Percentiles rank a stretch among this genome's conserved stretches.
Evolutionary conservation across 495 filamentous ascomycete species (phyloP).

Genomic region (Podospora conica): DNA sequence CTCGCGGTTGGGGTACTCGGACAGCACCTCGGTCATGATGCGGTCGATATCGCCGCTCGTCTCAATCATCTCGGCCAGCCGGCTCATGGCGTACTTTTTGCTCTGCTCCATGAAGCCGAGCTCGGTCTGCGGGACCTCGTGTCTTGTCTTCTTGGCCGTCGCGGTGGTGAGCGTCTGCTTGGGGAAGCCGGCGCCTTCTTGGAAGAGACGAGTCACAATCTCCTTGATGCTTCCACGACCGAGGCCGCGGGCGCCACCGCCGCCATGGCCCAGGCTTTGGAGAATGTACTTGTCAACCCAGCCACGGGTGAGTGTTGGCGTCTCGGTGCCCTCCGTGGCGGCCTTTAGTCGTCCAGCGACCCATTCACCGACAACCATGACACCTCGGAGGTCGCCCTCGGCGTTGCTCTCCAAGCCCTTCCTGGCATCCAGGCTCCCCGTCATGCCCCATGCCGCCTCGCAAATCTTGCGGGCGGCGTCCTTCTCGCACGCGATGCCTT

Average conservation of each 20-base stretch:
- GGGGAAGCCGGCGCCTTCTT: slow-evolving; percentile 79
- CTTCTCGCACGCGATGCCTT: slow-evolving; percentile 77
- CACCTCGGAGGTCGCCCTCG: slow-evolving; percentile 85
- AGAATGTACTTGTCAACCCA: slow-evolving; percentile 82
- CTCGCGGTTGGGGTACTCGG: slow-evolving; percentile 73
- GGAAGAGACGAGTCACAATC: slow-evolving; percentile 77
- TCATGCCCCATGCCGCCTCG: slow-evolving; percentile 88
- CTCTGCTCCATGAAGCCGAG: slow-evolving; percentile 64
- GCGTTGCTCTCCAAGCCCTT: slow-evolving; percentile 57
- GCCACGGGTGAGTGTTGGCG: slow-evolving; percentile 56
- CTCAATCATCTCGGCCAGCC: slow-evolving; percentile 83
- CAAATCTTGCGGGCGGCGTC: slow-evolving; percentile 86
- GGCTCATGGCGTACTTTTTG: slow-evolving; percentile 70
- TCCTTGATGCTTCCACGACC: slow-evolving; percentile 75
- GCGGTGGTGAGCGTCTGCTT: slow-evolving; percentile 38
- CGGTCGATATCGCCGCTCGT: slow-evolving; percentile 83
- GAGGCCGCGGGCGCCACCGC: slow-evolving; percentile 68
- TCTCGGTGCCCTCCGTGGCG: slow-evolving; percentile 24
- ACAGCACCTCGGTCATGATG: slow-evolving; percentile 72
- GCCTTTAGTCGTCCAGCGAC: slow-evolving; percentile 74
- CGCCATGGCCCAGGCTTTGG: slow-evolving; percentile 61
- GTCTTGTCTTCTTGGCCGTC: slow-evolving; percentile 24
- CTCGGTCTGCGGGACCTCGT: slow-evolving; percentile 45
- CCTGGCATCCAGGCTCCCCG: slow-evolving; percentile 47
- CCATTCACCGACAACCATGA: slow-evolving; percentile 95